These are phyloP conservation scores for Monilinia fructigena DNA, from an alignment of 2,329 filamentous ascomycete species.

Conservation along the genomic window DNA sequence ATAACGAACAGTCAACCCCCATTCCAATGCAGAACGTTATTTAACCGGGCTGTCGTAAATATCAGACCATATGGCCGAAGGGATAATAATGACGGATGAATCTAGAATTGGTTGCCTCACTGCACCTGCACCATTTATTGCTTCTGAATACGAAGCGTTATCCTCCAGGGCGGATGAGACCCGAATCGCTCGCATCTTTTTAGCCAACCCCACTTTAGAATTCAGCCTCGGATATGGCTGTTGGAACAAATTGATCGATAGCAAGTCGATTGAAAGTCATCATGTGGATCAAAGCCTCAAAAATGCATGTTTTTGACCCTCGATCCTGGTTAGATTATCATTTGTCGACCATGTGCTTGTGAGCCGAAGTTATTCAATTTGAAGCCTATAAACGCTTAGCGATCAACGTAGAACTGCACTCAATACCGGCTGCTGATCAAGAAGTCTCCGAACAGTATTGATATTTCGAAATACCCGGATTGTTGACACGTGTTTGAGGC, in stretches of 20 bases:
- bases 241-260: neutral
- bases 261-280: neutral
- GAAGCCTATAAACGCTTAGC: neutral
- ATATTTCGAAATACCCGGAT: too few species aligned
- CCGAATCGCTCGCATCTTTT: neutral
- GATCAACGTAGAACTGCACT: neutral
- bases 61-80: too few species aligned
- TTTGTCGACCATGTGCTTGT: neutral
- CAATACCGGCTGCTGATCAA: neutral
- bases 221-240: neutral
- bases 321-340: neutral
- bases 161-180: too few species aligned
- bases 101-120: conserved; percentile 13
- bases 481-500: neutral
- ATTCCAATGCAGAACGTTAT: neutral
- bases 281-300: neutral
- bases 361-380: neutral
- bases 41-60: neutral
- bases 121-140: neutral
- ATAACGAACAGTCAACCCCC: neutral
- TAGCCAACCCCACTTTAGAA: neutral
- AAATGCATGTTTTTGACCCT: neutral
- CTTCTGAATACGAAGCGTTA: neutral
- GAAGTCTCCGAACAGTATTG: neutral
- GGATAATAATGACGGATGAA: neutral